A percentile compares a stretch with the other conserved stretches of the same genome.
Evolutionary conservation across 1,284 basidiomycete species (phyloP).

Genomic region (Ganoderma resinaceum): DNA sequence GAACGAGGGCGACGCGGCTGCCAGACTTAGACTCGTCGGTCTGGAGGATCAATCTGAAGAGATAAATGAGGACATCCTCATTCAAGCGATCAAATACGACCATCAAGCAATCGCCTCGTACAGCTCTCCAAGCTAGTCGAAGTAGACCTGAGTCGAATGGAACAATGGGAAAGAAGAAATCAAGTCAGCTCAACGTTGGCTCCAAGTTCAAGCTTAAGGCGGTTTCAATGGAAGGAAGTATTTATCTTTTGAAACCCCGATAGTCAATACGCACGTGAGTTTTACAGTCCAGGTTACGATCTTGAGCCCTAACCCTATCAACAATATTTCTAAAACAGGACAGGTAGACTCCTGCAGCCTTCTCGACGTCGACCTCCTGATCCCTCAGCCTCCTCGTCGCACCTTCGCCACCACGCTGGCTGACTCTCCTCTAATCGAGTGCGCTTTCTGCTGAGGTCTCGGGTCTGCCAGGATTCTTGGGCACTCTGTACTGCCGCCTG

Average conservation of each 20-base stretch:
- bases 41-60: neutral
- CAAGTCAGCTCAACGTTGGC: neutral
- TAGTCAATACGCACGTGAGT: neutral
- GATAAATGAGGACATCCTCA: neutral
- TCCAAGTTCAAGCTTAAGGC: neutral
- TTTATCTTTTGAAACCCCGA: neutral
- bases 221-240: neutral
- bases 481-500: conserved; percentile 7
- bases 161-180: neutral
- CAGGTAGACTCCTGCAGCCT: no score
- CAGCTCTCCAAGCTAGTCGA: neutral
- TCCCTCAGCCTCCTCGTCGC: neutral
- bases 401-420: neutral
- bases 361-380: neutral
- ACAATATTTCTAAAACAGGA: no score
- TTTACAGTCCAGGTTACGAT: no score
- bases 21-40: neutral
- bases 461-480: conserved; percentile 8
- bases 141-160: neutral
- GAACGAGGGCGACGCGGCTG: neutral
- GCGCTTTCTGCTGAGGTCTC: neutral
- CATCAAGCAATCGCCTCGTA: neutral
- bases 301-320: no score
- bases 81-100: neutral
- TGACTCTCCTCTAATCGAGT: neutral